phyloP scores from a whole-genome alignment of 2,329 filamentous ascomycete species.

The Aspergillus sp. region DNA sequence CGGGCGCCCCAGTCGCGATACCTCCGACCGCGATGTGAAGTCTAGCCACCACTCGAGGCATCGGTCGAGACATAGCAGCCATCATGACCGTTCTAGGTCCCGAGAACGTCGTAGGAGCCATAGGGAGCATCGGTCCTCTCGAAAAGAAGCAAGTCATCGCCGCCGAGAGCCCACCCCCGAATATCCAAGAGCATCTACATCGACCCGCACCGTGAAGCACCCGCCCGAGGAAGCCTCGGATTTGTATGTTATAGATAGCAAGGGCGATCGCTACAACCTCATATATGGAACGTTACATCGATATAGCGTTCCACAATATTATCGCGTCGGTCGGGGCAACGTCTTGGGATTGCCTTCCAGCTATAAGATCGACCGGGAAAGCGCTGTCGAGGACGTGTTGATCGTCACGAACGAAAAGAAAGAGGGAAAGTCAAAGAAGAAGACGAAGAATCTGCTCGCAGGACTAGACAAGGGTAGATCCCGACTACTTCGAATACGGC shows the following conservation, averaged over 20 bases:
- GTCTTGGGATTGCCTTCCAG: slow-evolving; percentile 66
- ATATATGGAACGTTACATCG: slow-evolving; percentile 73
- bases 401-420: slow-evolving; percentile 37
- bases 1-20: slow-evolving; percentile 23
- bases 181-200: not conserved
- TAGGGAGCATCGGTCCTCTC: slow-evolving; percentile 15
- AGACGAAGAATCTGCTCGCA: slow-evolving; percentile 45
- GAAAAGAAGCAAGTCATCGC: slow-evolving; percentile 15
- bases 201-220: slow-evolving; percentile 17
- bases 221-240: slow-evolving; percentile 22
- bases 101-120: slow-evolving; percentile 20
- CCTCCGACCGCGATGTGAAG: slow-evolving; percentile 23
- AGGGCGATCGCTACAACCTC: slow-evolving; percentile 74
- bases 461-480: slow-evolving; percentile 23
- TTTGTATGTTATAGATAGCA: slow-evolving; percentile 67
- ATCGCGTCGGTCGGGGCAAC: slow-evolving; percentile 66
- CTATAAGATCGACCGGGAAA: slow-evolving; percentile 67
- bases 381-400: slow-evolving; percentile 43
- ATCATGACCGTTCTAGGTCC: slow-evolving; percentile 28
- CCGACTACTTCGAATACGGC: slow-evolving; percentile 30
- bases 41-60: slow-evolving; percentile 24
- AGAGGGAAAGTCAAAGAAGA: slow-evolving; percentile 50
- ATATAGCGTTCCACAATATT: slow-evolving; percentile 71
- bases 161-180: slow-evolving; percentile 11
- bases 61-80: slow-evolving; percentile 24